A percentile compares a stretch with the other conserved stretches of the same genome.
Conservation (phyloP, 2,329 filamentous ascomycete genomes). For the Aspergillus japonicus region DNA sequence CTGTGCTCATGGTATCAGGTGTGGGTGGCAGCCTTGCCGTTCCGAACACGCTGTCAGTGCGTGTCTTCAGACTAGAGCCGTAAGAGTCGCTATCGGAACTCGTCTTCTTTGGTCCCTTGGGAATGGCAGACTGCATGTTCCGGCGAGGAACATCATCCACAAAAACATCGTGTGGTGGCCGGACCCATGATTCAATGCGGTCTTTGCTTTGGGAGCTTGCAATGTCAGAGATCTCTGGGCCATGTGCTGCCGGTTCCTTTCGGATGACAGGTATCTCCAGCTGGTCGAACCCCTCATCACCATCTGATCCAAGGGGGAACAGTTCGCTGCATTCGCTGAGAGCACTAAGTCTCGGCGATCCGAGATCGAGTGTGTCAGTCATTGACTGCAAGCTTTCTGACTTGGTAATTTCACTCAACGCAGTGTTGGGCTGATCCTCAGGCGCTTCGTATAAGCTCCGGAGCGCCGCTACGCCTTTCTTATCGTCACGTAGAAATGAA, state of each 20-base stretch:
- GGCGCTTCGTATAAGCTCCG: slow-evolving; percentile 40
- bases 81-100: slow-evolving; percentile 27
- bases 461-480: slow-evolving; percentile 38
- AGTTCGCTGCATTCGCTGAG: slow-evolving; percentile 48
- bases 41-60: slow-evolving; percentile 34
- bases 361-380: slow-evolving; percentile 33
- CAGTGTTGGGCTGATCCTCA: slow-evolving; percentile 27
- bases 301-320: slow-evolving; percentile 30
- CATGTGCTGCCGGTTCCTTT: slow-evolving; percentile 16
- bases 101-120: slow-evolving; percentile 20
- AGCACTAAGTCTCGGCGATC: slow-evolving; percentile 44
- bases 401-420: slow-evolving; percentile 33
- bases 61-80: slow-evolving; percentile 28
- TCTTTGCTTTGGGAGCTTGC: slow-evolving; percentile 19
- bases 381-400: slow-evolving; percentile 39
- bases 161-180: slow-evolving; percentile 20
- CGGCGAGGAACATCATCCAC: slow-evolving; percentile 19
- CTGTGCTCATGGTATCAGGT: slow-evolving; percentile 46
- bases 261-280: slow-evolving; percentile 31
- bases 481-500: slow-evolving; percentile 40
- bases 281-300: slow-evolving; percentile 24
- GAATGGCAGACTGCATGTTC: slow-evolving; percentile 21
- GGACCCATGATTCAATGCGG: slow-evolving; percentile 35
- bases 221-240: slow-evolving; percentile 18
- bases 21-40: slow-evolving; percentile 40